phyloP scores from a whole-genome alignment of 2,329 filamentous ascomycete species.

The Fusarium aywerte region DNA sequence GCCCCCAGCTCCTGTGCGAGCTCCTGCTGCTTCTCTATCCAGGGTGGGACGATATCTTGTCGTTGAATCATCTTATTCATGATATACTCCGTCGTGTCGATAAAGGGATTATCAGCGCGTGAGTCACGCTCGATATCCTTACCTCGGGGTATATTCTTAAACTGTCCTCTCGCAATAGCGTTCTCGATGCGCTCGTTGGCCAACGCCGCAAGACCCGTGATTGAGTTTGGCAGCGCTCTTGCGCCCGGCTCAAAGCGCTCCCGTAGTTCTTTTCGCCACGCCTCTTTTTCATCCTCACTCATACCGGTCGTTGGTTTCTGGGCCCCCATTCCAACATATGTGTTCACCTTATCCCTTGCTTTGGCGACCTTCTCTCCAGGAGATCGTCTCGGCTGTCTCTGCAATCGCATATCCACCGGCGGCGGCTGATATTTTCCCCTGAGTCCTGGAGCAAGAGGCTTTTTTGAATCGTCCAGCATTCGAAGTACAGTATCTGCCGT shows the following conservation, averaged over 20 bases:
- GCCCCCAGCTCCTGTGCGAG: constrained; percentile 73
- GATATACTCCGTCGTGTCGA: constrained; percentile 97
- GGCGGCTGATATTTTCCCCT: constrained; percentile 60
- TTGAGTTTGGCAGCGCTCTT: constrained; percentile 76
- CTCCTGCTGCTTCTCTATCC: constrained; percentile 99
- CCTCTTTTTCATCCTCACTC: constrained; percentile 77
- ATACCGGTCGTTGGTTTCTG: constrained; percentile 64
- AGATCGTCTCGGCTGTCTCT: constrained; percentile 52
- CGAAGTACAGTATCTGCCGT: constrained; percentile 80
- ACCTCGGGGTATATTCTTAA: constrained; percentile 83
- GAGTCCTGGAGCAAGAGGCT: constrained; percentile 68
- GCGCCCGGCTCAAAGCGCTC: constrained; percentile 82
- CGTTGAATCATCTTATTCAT: constrained; percentile 99
- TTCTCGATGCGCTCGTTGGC: constrained; percentile 95
- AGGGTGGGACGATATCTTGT: constrained; percentile 94
- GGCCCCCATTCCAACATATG: constrained; percentile 61
- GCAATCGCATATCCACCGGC: constrained; percentile 64
- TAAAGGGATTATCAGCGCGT: constrained; percentile 85
- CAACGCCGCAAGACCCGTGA: constrained; percentile 81
- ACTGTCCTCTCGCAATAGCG: constrained; percentile 90
- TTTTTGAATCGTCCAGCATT: constrained; percentile 84
- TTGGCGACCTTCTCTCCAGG: constrained; percentile 61
- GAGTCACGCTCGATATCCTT: constrained; percentile 83
- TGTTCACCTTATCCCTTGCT: constrained; percentile 67
- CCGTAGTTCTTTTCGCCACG: constrained; percentile 76